These are phyloP conservation scores for Radiomyces spectabilis DNA, from an alignment of 192 early-diverging fungal genomes.

Conservation along the genomic window DNA sequence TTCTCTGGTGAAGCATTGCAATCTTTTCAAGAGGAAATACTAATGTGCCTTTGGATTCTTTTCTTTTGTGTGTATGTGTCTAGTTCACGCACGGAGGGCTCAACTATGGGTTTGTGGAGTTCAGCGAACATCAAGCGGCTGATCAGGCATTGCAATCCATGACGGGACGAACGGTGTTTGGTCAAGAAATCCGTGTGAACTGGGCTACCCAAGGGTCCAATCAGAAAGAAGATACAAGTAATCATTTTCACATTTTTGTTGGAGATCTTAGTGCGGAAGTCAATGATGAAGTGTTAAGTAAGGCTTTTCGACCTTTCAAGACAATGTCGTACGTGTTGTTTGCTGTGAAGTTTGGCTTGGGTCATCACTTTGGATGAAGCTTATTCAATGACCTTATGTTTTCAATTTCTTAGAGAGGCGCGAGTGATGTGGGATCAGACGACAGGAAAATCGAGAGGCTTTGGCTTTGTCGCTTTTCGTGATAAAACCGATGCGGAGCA, in stretches of 20 bases:
- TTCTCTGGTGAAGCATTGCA: neutral
- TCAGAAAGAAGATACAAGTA: slow-evolving; percentile 21
- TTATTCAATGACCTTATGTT: neutral
- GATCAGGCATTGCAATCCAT: slow-evolving; percentile 63
- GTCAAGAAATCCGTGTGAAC: slow-evolving; percentile 25
- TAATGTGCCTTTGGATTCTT: neutral
- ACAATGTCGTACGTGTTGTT: slow-evolving; percentile 53
- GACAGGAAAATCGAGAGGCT: slow-evolving; percentile 85
- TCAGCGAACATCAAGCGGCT: slow-evolving; percentile 60
- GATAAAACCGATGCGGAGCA: slow-evolving; percentile 81
- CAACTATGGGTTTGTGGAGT: slow-evolving; percentile 90
- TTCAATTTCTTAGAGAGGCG: slow-evolving; percentile 55
- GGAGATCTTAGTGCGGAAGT: slow-evolving; percentile 87
- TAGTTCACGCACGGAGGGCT: slow-evolving; percentile 21
- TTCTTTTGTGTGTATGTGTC: neutral
- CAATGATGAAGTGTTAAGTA: slow-evolving; percentile 69
- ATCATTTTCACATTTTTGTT: slow-evolving; percentile 83
- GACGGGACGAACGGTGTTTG: slow-evolving; percentile 60
- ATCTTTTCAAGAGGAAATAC: neutral
- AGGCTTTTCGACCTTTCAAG: slow-evolving; percentile 69
- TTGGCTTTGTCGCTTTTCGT: slow-evolving; percentile 86
- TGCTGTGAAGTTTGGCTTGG: neutral
- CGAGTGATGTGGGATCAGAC: slow-evolving; percentile 88
- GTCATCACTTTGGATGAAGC: too few species aligned
- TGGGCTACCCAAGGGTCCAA: slow-evolving; percentile 16